These are phyloP conservation scores for Plasmodium adleri DNA, from an alignment of 169 alveolate genomes.

Conservation along the genomic window DNA sequence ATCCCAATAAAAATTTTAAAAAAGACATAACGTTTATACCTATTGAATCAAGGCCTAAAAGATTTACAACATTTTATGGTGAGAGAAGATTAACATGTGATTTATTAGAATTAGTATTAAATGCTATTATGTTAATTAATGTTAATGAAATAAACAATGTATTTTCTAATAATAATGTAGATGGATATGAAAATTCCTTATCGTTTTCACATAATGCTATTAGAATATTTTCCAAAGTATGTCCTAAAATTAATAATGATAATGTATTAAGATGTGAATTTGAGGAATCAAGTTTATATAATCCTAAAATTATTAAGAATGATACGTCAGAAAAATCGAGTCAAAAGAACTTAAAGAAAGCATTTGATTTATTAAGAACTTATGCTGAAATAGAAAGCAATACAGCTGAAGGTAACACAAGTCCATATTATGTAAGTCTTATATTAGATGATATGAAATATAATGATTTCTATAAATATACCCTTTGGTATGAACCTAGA, in stretches of 20 bases:
- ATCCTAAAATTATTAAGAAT: conserved; percentile 3
- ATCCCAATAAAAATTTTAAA: conserved; percentile 13
- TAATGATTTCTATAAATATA: conserved; percentile 43
- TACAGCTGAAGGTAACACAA: conserved; percentile 2
- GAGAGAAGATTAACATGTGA: conserved; percentile 56
- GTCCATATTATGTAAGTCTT: conserved; percentile 38
- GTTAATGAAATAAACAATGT: conserved; percentile 34
- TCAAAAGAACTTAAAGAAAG: conserved; percentile 56
- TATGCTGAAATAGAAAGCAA: conserved; percentile 53
- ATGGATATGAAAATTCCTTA: conserved; percentile 63
- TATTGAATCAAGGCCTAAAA: conserved; percentile 41
- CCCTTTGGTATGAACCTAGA: conserved; percentile 58
- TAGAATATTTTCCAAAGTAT: conserved; percentile 70
- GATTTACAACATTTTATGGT: conserved; percentile 47
- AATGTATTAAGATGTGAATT: conserved; percentile 28
- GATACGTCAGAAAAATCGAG: conserved; percentile 18
- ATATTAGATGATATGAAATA: conserved; percentile 38
- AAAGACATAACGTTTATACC: conserved; percentile 72
- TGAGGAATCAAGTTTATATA: conserved; percentile 53
- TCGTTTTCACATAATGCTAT: conserved; percentile 64
- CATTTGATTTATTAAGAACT: conserved; percentile 60
- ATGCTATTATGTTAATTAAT: conserved; percentile 34
- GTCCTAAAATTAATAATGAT: conserved; percentile 27
- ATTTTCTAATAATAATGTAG: conserved; percentile 19
- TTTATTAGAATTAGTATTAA: conserved; percentile 47